Base-by-base conservation (phyloP, 768 basidiomycete species). In the Kwoniella sp. region DNA sequence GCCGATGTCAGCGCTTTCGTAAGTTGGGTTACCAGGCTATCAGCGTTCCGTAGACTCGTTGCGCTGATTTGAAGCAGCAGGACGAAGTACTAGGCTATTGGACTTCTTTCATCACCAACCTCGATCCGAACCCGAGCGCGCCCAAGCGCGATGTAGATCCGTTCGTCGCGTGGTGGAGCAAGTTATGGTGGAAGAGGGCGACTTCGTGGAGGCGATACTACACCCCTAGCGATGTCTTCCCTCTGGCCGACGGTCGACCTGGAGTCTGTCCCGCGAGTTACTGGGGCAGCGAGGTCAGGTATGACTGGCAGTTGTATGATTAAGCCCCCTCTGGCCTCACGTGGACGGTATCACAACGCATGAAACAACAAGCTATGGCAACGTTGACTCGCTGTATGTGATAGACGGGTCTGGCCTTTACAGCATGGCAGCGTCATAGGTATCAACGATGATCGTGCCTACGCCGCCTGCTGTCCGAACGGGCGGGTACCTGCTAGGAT, bases 271-370 rank as follows among this genome's bases (percentile, higher is more conserved):
- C 60, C 6, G 57, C 26, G 27, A 61, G 57, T 19, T 61, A 60
- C 33, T 67, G 65, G 68, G 68, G 68, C 5, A 26, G 33, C 12
- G 43, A 23, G 15, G 59, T 59, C 2, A 33, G 50, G 46, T 67
- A 53, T 31, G 68, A 70, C 50, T 70, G 68, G 68, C 68, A 70
- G 49, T 8, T 70, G 32, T 67, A 67, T 44, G 46, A 47, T 7
- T 38, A 38, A n/a, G n/a, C n/a, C n/a, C n/a, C n/a, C n/a, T n/a
- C n/a, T n/a, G n/a, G n/a, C n/a, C n/a, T n/a, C n/a, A n/a, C n/a
- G n/a, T n/a, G n/a, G n/a, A n/a, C n/a, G n/a, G n/a, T n/a, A n/a
- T n/a, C n/a, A n/a, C n/a, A n/a, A n/a, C n/a, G n/a, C n/a, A n/a
- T n/a, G n/a, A n/a, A n/a, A n/a, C n/a, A n/a, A n/a, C n/a, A n/a